Evolutionary conservation across 2,329 filamentous ascomycete species (phyloP), one percentile per base, ranked within the genome.

Genomic region (Arthroderma sp.): DNA sequence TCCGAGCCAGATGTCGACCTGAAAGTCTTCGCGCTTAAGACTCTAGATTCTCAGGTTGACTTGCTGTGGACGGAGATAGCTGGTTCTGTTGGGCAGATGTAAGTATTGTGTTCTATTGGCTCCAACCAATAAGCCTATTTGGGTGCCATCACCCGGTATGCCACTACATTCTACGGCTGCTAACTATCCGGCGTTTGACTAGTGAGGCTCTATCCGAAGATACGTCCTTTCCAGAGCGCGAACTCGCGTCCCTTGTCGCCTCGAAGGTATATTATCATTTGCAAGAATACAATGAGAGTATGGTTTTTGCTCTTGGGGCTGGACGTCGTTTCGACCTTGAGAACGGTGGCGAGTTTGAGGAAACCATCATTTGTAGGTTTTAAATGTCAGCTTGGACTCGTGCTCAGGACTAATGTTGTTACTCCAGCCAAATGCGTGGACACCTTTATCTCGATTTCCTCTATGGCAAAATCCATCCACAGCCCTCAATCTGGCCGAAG

Each of bases 261-360:
- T 84, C 91, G 55, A 98, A 98, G 74, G 87, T 96, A 54, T 98
- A 96, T 71, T 98, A 96, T 62, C 91, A 98, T 62, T 80, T 98
- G 43, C 87, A 95, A 68, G 91, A 91, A 64, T 98, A 98, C 72
- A 91, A 95, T 62, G 91, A 98, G 71, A 95, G 89, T 67, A 96
- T 98, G 89, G 84, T 85, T 43, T 96, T 98, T 66, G 91, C 91
- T 51, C 78, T 98, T 38, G 88, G 87, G 47, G 88, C 91, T 27
- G 91, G 91, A 49, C 85, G 95, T 61, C 80, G 94, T 41, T 95
- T 98, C 73, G 85, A 93, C 69, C 77, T 96, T 53, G 85, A 95
- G 58, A 76, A 81, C 44, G 82, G 85, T 43, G 84, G 86, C 65
- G 91, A 98, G 70, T 98, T 94, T 60, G 91, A 98, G 66, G 88